Base-by-base conservation (phyloP, 257 asterid species). In the Osmanthus fragrans region DNA sequence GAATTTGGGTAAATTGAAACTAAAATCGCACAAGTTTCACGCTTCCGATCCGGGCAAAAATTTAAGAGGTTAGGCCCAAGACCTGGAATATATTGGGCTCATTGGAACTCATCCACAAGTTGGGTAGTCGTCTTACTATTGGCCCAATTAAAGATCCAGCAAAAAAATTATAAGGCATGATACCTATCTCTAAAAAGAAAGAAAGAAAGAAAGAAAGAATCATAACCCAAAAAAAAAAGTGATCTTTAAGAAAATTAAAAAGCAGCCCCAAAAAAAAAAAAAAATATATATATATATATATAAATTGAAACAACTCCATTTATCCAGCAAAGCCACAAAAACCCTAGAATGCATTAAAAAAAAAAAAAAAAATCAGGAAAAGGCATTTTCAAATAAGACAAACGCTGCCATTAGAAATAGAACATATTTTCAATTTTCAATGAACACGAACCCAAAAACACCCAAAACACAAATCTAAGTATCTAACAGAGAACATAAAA, bases 401-500 rank as follows among this genome's bases (percentile, higher is more conserved):
- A 71, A 78, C 27, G 64, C 64, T 80, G 70, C 40, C 74, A 29
- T 64, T 32, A 13, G 19, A 33, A 29, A 69, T 71, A 1, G 4
- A 34, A 72, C 25, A 71, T 42, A 49, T 29, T 60, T 33, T 18
- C 73, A 51, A 49, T 29, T 60, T 33, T 18, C 73, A 34, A 73
- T 37, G 80, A 72, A 54, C 68, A 56, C 76, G n/a, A 36, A 85
- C 63, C 70, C 49, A 74, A 82, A 11, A 40, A 40, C 42, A 7
- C 42, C 42, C 42, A 39, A 75, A 80, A 66, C 47, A 1, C 69
- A 83, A 89, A 85, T 81, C 91, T 25, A 25, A 25, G 27, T 25
- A 25, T 25, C 27, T 72, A 80, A 30, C 75, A 58, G 21, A 82
- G 70, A 80, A 45, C 45, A 75, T 23, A 47, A 36, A 83, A 51